Evolutionary conservation across 2,329 filamentous ascomycete genomes (phyloP).

Genomic region (Sarocladium brachiariae): DNA sequence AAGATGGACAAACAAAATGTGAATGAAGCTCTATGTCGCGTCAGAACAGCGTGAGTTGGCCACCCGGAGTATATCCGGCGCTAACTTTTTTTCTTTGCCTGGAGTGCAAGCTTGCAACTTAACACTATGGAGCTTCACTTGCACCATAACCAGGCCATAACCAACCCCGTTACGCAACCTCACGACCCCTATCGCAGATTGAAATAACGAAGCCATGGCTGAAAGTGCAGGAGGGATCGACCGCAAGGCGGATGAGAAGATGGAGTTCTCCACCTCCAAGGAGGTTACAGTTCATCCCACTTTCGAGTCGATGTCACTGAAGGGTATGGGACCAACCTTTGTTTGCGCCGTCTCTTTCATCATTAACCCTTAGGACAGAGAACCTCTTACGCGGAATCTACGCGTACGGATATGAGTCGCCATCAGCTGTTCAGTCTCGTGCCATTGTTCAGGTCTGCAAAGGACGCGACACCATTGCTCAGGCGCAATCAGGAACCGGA

Average conservation of each 20-base stretch:
- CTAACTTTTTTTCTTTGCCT: slow-evolving; percentile 8
- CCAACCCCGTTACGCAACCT: neutral
- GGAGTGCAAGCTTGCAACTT: neutral
- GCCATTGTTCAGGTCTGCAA: slow-evolving; percentile 99
- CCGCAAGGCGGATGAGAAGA: slow-evolving; percentile 87
- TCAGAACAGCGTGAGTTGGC: neutral
- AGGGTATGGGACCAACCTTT: slow-evolving; percentile 43
- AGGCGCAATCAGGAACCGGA: slow-evolving; percentile 94
- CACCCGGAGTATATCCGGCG: neutral
- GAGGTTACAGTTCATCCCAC: slow-evolving; percentile 94
- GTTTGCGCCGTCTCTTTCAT: neutral
- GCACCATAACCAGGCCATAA: neutral
- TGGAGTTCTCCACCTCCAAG: slow-evolving; percentile 97
- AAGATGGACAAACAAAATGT: slow-evolving; percentile 3
- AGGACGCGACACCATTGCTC: slow-evolving; percentile 95
- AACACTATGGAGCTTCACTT: neutral
- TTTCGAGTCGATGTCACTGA: slow-evolving; percentile 93
- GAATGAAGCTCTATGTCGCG: neutral
- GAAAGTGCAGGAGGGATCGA: slow-evolving; percentile 73
- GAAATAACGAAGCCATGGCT: slow-evolving; percentile 58
- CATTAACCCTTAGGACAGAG: slow-evolving; percentile 41
- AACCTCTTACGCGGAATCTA: slow-evolving; percentile 96
- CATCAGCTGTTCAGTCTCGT: slow-evolving; percentile 93
- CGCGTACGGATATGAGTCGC: slow-evolving; percentile 96
- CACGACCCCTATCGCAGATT: neutral